These are phyloP conservation scores for Zea mays DNA, from an alignment of 176 grass and related monocot species.

Conservation along the genomic window DNA sequence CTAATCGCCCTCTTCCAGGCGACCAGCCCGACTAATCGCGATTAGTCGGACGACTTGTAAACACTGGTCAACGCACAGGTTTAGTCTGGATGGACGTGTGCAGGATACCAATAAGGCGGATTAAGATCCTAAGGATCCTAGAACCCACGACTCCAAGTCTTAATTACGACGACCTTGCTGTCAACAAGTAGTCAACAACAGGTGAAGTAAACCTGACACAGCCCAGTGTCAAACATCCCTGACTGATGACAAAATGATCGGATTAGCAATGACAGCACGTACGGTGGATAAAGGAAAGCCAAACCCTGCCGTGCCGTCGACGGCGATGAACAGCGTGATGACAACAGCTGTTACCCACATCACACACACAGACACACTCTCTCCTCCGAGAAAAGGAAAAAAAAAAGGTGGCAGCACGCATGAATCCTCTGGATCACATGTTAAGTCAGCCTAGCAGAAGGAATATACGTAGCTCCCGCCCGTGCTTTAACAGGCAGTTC, in stretches of 20 bases:
- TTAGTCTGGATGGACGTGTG: too few species aligned
- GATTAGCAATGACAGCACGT: conserved; percentile 17
- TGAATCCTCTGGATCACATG: conserved; percentile 30
- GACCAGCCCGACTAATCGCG: too few species aligned
- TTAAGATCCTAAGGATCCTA: too few species aligned
- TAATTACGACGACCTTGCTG: background rate
- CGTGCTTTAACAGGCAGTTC: conserved; percentile 39
- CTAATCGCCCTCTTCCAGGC: too few species aligned
- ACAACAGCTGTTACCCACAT: conserved; percentile 44
- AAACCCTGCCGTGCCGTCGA: conserved; percentile 8
- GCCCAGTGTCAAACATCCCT: conserved; percentile 1
- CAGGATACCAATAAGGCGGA: too few species aligned
- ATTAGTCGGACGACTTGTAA: too few species aligned
- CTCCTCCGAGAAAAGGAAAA: background rate
- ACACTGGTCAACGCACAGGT: too few species aligned
- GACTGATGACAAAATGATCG: conserved; percentile 23
- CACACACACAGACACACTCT: too few species aligned
- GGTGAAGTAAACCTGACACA: background rate
- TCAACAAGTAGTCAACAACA: conserved; percentile 20
- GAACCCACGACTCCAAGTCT: too few species aligned
- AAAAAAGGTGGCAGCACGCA: background rate
- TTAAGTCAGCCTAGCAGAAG: conserved; percentile 39
- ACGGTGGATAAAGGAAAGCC: background rate
- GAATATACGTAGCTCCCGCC: conserved; percentile 29
- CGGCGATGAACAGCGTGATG: conserved; percentile 23